Base-by-base conservation (phyloP, 148 eudicot species). In the Rhododendron simsii region DNA sequence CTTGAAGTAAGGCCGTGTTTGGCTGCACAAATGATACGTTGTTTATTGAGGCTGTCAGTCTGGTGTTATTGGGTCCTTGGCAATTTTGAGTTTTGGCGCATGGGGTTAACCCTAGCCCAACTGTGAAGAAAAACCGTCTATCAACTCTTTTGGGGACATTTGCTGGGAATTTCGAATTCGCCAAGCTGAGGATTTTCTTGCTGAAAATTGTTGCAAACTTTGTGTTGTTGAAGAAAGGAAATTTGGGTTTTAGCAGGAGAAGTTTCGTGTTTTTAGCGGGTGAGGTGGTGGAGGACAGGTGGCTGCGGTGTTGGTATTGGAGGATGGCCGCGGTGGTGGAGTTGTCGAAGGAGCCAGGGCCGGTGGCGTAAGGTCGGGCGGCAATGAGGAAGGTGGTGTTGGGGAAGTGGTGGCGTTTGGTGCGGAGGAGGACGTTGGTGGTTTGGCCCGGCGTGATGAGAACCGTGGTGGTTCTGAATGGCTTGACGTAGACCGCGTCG, bases 11-110 rank as follows among this genome's bases (percentile, higher is more conserved):
- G 5, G 94, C 95, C 45, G 86, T 88, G 21, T 85, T 89, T 37
- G 97, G 95, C 89, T 85, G 82, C 55, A 91, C 91, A 78, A 94
- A 94, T 7, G 97, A 92, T 1, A 93, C 89, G 61, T 94, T 94
- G 89, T 94, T 94, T 12, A 94, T 75, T 0, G 93, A 35, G 2
- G 93, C 98, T 2, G 93, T 88, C 18, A 94, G 83, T 80, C 81
- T 90, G 10, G 95, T 90, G 20, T 77, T 88, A 50, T 91, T 91
- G 26, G 95, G 95, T 15, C 97, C 97, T 81, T 89, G 92, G 73
- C 98, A 94, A 7, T 89, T 89, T 35, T 89, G 79, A 71, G 88
- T 92, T 16, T 86, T 78, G 7, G 81, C 67, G 71, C 90, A 89
- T 20, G 73, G 87, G 74, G 5, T 81, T 41, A 69, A 14, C 21